Conservation (phyloP, 2,329 filamentous ascomycete genomes). For the Gnomoniopsis sp. region DNA sequence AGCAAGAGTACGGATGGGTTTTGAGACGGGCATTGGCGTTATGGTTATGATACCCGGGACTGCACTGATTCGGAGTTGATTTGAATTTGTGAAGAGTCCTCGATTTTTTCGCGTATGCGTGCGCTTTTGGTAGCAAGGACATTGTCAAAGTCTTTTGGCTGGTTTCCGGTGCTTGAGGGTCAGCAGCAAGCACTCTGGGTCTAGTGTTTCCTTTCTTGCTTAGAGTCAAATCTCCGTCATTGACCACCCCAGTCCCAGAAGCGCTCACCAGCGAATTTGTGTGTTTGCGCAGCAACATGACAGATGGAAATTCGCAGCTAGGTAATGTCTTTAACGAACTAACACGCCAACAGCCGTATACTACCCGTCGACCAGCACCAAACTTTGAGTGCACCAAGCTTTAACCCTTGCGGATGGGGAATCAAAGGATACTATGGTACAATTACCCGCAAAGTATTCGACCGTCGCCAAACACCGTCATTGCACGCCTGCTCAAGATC, state of each 20-base stretch:
- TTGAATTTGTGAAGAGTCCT: not conserved
- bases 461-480: conserved; percentile 1
- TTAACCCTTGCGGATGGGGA: not conserved
- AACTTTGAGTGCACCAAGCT: not conserved
- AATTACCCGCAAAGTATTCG: not conserved
- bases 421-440: conserved; percentile 12
- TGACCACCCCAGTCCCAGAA: too few relatives aligned
- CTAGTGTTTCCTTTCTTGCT: too few relatives aligned
- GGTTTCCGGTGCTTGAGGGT: too few relatives aligned
- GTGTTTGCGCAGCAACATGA: not conserved
- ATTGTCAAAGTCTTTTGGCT: too few relatives aligned
- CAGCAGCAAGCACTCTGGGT: too few relatives aligned
- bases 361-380: not conserved
- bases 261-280: not conserved
- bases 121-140: too few relatives aligned
- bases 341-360: conserved; percentile 5
- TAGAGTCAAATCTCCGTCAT: too few relatives aligned
- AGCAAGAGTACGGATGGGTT: not conserved
- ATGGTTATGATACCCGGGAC: conserved; percentile 5
- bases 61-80: not conserved
- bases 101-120: not conserved
- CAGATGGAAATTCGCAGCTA: conserved; percentile 1
- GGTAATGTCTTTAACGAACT: not conserved
- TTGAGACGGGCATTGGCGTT: not conserved
- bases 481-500: not conserved